Base-by-base conservation (phyloP, 2,329 filamentous ascomycete genomes). In the Ploettnerulaceae sp. region DNA sequence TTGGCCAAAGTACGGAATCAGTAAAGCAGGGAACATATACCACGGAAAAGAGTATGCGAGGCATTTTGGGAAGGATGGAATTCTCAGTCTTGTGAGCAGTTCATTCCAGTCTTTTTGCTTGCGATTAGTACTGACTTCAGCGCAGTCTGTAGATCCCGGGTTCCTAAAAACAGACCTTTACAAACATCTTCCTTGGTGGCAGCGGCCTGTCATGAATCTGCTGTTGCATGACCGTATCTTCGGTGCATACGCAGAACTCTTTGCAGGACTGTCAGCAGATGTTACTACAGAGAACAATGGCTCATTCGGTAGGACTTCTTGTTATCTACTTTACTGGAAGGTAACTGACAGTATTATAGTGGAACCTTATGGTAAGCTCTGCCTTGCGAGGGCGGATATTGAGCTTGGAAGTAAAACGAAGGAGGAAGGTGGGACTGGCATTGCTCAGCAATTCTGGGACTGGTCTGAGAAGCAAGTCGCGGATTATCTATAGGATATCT, bases 351-450 rank as follows among this genome's bases (percentile, higher is more conserved):
- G 9, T 11, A 22, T 17, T 6, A 12, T n/a, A 48, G 64, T 77
- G 14, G 63, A 71, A 35, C 72, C 73, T 1, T 77, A 69, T 68
- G 73, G 73, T 50, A 57, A 63, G 29, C 53, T 65, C 42, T 41
- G 46, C 33, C 44, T 57, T 18, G 61, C 66, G 24, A 57, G 65
- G 7, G 47, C 52, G 21, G 67, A 69, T 48, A 37, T 69, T 9
- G 50, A 56, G 1, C 49, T 59, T 2, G 64, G 57, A 7, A 60
- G 61, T 0, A 64, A 60, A 46, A 36, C 60, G 6, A 51, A 61
- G 44, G 59, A 57, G 11, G 64, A 69, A 48, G 67, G 66, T 5
- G 66, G 68, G 2, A 66, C 56, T 2, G 67, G 64, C 1, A 61
- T 62, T 31, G 66, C 63, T 1, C 49, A 59, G 35, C 59, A 61